Conservation (phyloP, 2,329 filamentous ascomycete genomes). For the Thermomyces lanuginosus region DNA sequence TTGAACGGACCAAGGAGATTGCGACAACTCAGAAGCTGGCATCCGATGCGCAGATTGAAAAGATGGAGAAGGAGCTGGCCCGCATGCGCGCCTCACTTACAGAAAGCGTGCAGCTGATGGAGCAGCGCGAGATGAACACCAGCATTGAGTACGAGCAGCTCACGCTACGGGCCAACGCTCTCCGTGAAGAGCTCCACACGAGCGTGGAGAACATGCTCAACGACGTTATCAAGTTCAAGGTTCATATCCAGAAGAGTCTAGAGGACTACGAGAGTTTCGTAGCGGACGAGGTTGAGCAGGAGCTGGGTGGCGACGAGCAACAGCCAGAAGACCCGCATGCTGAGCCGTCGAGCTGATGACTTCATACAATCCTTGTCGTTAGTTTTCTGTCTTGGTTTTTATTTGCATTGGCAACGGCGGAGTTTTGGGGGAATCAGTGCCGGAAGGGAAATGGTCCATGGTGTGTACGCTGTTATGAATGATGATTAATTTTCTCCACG, state of each 20-base stretch:
- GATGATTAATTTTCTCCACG: too few relatives aligned
- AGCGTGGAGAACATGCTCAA: constrained; percentile 93
- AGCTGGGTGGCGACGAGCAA: constrained; percentile 50
- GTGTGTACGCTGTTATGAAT: too few relatives aligned
- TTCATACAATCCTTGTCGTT: too few relatives aligned
- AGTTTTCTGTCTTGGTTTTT: constrained; percentile 1
- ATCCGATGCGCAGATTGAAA: constrained; percentile 87
- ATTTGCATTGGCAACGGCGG: too few relatives aligned
- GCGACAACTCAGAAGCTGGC: constrained; percentile 75
- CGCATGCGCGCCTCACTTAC: constrained; percentile 73
- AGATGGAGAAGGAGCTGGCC: constrained; percentile 95
- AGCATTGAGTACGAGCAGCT: constrained; percentile 94
- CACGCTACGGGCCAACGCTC: constrained; percentile 61
- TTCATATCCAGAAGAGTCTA: constrained; percentile 80
- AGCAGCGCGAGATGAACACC: constrained; percentile 89
- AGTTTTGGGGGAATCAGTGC: too few relatives aligned
- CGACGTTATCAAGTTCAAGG: constrained; percentile 96
- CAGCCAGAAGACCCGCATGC: constrained; percentile 17
- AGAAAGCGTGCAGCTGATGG: constrained; percentile 79
- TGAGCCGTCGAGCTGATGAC: too few relatives aligned
- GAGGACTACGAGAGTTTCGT: constrained; percentile 93
- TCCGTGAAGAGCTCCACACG: constrained; percentile 94
- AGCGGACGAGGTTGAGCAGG: constrained; percentile 77
- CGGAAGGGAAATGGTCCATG: too few relatives aligned
- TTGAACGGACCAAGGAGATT: constrained; percentile 80